phyloP scores from a whole-genome alignment of 202 grass and related monocot genomes.

The Hordeum pubiflorum region DNA sequence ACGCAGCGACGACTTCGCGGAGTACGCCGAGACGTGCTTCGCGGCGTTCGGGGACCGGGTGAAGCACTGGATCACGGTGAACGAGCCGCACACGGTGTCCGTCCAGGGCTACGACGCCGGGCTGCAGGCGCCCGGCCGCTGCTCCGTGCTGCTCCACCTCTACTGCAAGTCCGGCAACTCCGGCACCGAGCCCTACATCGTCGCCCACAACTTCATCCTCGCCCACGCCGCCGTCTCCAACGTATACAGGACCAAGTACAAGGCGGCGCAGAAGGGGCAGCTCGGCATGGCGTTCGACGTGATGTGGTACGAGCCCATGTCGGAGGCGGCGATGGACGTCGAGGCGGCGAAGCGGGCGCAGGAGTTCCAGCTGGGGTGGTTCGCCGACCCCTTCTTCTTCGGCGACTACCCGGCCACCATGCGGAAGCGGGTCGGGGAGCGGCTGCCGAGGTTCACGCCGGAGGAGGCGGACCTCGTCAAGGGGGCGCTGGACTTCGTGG shows the following conservation, averaged over 20 bases:
- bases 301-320: constrained; percentile 80
- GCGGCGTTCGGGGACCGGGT: constrained; percentile 78
- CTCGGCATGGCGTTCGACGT: constrained; percentile 92
- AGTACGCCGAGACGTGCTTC: constrained; percentile 74
- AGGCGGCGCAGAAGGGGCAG: constrained; percentile 45
- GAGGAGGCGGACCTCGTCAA: constrained; percentile 57
- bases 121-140: constrained; percentile 66
- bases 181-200: constrained; percentile 72
- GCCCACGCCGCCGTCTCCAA: constrained; percentile 48
- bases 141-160: constrained; percentile 68
- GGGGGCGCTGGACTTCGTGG: constrained; percentile 83
- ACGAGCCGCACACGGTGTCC: constrained; percentile 87
- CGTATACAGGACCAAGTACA: constrained; percentile 61
- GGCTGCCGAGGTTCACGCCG: constrained; percentile 62
- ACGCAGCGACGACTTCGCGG: constrained; percentile 61
- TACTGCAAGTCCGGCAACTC: constrained; percentile 72
- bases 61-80: constrained; percentile 88
- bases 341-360: constrained; percentile 74
- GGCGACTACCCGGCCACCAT: constrained; percentile 83
- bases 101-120: constrained; percentile 88
- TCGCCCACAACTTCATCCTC: constrained; percentile 74
- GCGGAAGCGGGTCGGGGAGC: constrained; percentile 49
- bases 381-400: constrained; percentile 90
- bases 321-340: constrained; percentile 38
- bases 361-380: constrained; percentile 97